Percentiles rank a stretch among this genome's conserved stretches.
Evolutionary conservation across 2,329 filamentous ascomycete species (phyloP).

Genomic region (Chrysosporium queenslandicum): DNA sequence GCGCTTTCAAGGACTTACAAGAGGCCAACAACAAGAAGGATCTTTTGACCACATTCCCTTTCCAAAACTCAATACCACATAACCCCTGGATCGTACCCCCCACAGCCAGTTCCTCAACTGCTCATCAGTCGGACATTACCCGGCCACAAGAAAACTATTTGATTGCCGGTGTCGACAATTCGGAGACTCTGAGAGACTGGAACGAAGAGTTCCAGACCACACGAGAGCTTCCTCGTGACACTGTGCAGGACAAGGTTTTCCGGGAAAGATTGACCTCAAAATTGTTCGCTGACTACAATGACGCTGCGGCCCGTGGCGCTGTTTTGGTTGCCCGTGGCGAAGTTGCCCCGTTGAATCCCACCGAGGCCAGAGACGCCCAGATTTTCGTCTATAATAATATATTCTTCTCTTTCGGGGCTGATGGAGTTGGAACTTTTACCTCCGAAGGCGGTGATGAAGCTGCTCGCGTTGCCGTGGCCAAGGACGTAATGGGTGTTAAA

Average conservation of each 20-base stretch:
- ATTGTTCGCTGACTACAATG: slow-evolving; percentile 94
- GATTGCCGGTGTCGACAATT: slow-evolving; percentile 81
- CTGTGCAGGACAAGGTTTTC: slow-evolving; percentile 91
- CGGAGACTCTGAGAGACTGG: slow-evolving; percentile 92
- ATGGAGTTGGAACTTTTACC: slow-evolving; percentile 93
- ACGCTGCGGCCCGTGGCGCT: slow-evolving; percentile 83
- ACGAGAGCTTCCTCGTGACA: slow-evolving; percentile 84
- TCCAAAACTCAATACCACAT: slow-evolving; percentile 86
- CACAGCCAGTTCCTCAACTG: slow-evolving; percentile 49
- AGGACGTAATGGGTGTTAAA: slow-evolving; percentile 89
- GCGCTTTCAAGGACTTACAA: slow-evolving; percentile 66
- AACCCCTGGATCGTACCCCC: slow-evolving; percentile 83
- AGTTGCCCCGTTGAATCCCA: slow-evolving; percentile 87
- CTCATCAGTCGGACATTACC: slow-evolving; percentile 73
- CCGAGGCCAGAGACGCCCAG: slow-evolving; percentile 82
- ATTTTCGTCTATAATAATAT: slow-evolving; percentile 99
- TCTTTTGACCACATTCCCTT: slow-evolving; percentile 83
- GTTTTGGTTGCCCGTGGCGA: slow-evolving; percentile 88
- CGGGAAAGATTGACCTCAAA: slow-evolving; percentile 88
- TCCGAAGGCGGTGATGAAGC: slow-evolving; percentile 95
- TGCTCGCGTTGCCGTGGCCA: slow-evolving; percentile 87
- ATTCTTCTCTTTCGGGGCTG: slow-evolving; percentile 96
- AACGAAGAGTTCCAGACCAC: slow-evolving; percentile 99
- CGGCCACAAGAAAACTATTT: slow-evolving; percentile 88
- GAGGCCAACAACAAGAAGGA: slow-evolving; percentile 78